These are phyloP conservation scores for Cryptococcus hybrid DNA, from an alignment of 1,284 basidiomycete genomes.

Conservation along the genomic window DNA sequence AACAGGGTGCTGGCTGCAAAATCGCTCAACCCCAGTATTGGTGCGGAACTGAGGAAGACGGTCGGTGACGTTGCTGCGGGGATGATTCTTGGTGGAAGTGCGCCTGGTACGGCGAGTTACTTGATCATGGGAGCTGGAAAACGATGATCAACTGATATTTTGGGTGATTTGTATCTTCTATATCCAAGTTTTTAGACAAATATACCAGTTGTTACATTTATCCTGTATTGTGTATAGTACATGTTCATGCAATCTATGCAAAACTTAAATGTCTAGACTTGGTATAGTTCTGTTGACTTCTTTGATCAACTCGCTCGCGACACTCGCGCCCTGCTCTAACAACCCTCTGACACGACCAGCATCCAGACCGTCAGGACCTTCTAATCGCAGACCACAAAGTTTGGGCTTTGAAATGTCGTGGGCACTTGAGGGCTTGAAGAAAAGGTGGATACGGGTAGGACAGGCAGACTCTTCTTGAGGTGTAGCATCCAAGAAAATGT, in stretches of 20 bases:
- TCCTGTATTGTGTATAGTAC: too few species aligned
- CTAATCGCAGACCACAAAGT: constrained; percentile 43
- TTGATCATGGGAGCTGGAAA: constrained; percentile 66
- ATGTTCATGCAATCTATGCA: neutral
- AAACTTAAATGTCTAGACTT: neutral
- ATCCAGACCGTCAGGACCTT: constrained; percentile 41
- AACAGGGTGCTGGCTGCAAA: constrained; percentile 61
- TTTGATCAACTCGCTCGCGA: constrained; percentile 24
- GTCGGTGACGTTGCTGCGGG: constrained; percentile 76
- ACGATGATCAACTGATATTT: neutral
- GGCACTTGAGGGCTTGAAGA: constrained; percentile 24
- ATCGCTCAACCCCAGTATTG: constrained; percentile 54
- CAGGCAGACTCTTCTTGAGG: constrained; percentile 47
- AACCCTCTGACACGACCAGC: constrained; percentile 27
- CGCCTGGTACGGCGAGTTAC: constrained; percentile 56
- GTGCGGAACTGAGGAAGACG: constrained; percentile 69
- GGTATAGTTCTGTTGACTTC: constrained; percentile 22
- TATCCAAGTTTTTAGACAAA: neutral
- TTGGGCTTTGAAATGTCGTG: constrained; percentile 14
- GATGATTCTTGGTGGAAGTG: constrained; percentile 60
- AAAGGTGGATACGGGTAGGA: constrained; percentile 40
- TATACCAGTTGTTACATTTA: neutral
- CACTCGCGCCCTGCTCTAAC: constrained; percentile 23
- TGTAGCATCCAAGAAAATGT: constrained; percentile 45
- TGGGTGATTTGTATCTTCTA: neutral